Conservation (phyloP, 2,329 filamentous ascomycete genomes). For the Sclerotinia trifoliorum region DNA sequence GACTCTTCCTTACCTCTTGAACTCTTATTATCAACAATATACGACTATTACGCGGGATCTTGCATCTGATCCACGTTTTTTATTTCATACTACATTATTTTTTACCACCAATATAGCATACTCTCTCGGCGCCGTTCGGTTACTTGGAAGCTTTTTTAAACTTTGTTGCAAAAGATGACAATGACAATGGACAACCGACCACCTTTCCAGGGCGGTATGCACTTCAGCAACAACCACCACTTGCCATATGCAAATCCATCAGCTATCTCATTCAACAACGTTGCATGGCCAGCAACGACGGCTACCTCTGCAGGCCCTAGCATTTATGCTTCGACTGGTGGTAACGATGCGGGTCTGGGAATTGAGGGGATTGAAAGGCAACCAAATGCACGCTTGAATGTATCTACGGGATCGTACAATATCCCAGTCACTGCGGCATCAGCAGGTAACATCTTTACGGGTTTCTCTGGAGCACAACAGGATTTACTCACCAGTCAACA, state of each 20-base stretch:
- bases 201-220: conserved; percentile 62
- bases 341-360: conserved; percentile 57
- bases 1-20: conserved; percentile 30
- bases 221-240: conserved; percentile 61
- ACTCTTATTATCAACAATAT: conserved; percentile 12
- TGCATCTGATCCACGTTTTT: conserved; percentile 38
- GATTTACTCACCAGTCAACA: conserved; percentile 69
- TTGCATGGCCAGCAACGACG: conserved; percentile 75
- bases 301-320: conserved; percentile 50
- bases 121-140: neutral
- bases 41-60: conserved; percentile 34
- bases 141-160: conserved; percentile 22
- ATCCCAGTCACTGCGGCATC: conserved; percentile 71
- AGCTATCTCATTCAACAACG: conserved; percentile 56
- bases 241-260: conserved; percentile 62
- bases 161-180: conserved; percentile 61
- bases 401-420: conserved; percentile 67
- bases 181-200: conserved; percentile 86
- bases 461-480: conserved; percentile 56
- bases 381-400: conserved; percentile 56
- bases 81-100: conserved; percentile 28
- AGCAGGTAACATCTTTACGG: conserved; percentile 62
- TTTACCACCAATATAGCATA: conserved; percentile 11
- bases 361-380: conserved; percentile 59
- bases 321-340: conserved; percentile 57